A percentile compares a stretch with the other conserved stretches of the same genome.
phyloP scores from a whole-genome alignment of 306 rosid species.

The Lupinus albus region DNA sequence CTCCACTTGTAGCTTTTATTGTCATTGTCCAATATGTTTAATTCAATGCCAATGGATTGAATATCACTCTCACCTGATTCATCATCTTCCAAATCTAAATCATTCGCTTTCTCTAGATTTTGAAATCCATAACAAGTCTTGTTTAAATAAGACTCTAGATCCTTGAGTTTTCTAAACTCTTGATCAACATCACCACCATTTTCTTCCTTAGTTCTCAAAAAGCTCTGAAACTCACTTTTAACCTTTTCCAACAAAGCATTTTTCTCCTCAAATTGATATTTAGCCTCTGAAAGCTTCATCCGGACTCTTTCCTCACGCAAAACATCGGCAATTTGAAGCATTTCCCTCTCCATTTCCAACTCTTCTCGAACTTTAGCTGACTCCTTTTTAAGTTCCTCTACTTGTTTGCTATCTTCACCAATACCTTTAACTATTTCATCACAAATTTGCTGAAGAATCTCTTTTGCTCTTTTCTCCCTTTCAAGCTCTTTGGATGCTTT shows the following conservation, averaged over 20 bases:
- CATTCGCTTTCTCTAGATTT: constrained; percentile 25
- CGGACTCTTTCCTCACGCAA: constrained; percentile 74
- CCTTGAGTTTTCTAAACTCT: constrained; percentile 50
- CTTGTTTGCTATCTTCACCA: constrained; percentile 65
- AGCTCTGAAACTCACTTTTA: constrained; percentile 52
- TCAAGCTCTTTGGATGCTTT: constrained; percentile 51
- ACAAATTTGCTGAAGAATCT: constrained; percentile 62
- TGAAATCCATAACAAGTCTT: constrained; percentile 52
- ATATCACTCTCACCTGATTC: constrained; percentile 61
- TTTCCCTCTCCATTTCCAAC: constrained; percentile 70
- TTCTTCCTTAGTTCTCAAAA: constrained; percentile 43
- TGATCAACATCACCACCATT: constrained; percentile 43
- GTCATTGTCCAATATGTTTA: constrained; percentile 59
- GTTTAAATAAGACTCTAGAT: constrained; percentile 60
- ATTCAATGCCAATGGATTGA: constrained; percentile 69
- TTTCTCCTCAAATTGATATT: constrained; percentile 69
- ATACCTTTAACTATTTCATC: constrained; percentile 60
- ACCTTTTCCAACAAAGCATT: constrained; percentile 60
- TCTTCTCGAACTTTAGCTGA: constrained; percentile 57
- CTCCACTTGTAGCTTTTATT: constrained; percentile 63
- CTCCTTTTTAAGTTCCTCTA: constrained; percentile 63
- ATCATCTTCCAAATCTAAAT: constrained; percentile 38
- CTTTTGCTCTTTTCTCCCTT: constrained; percentile 62
- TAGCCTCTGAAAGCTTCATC: constrained; percentile 74
- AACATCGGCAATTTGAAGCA: constrained; percentile 70